Percentiles rank a stretch among this genome's conserved stretches.
phyloP scores from a whole-genome alignment of 805 yeast genomes.

The Lipomyces starkeyi region DNA sequence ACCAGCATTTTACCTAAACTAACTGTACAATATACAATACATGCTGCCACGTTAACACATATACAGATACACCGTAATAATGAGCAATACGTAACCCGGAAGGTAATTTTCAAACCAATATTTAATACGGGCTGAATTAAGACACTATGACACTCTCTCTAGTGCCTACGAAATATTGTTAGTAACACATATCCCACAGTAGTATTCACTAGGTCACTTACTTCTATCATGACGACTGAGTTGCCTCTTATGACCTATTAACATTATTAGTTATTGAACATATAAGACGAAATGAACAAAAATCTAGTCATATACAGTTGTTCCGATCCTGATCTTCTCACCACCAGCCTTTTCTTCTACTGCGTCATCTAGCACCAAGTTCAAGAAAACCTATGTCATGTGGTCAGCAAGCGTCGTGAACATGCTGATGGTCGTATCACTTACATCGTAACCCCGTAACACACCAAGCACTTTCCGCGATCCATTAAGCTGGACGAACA shows the following conservation, averaged over 20 bases:
- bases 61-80: not conserved
- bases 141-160: slow-evolving; percentile 20
- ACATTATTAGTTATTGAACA: not conserved
- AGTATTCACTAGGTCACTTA: slow-evolving; percentile 8
- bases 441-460: slow-evolving; percentile 80
- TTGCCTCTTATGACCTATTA: slow-evolving; percentile 68
- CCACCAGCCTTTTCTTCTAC: slow-evolving; percentile 62
- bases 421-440: slow-evolving; percentile 40
- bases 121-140: not conserved
- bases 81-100: not conserved
- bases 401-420: slow-evolving; percentile 3
- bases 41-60: not conserved
- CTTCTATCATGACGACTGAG: slow-evolving; percentile 75
- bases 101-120: not conserved
- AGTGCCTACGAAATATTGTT: slow-evolving; percentile 16
- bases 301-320: slow-evolving; percentile 52
- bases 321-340: slow-evolving; percentile 63
- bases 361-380: slow-evolving; percentile 73
- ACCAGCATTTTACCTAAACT: not conserved
- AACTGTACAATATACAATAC: not conserved
- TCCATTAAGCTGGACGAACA: slow-evolving; percentile 78
- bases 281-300: slow-evolving; percentile 20
- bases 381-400: slow-evolving; percentile 60
- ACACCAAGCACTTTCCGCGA: slow-evolving; percentile 78
- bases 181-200: not conserved